Evolutionary conservation across 768 basidiomycete genomes (phyloP).

Genomic region (Hemileccinum rubropunctum): DNA sequence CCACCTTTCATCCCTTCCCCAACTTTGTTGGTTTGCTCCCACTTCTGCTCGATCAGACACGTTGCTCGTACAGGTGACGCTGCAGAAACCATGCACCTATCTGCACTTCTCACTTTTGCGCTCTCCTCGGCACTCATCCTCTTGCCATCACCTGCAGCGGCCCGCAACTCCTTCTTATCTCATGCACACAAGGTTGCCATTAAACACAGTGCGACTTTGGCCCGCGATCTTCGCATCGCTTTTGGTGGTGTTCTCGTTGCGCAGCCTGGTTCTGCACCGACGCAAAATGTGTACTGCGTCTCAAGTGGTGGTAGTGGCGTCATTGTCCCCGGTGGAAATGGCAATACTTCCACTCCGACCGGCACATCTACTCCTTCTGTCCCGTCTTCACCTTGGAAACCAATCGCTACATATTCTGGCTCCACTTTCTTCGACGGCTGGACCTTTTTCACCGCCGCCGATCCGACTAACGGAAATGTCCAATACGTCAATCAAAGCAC

Average conservation of each 20-base stretch:
- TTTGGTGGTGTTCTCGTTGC: constrained; percentile 53
- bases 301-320: constrained; percentile 19
- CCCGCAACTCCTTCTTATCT: constrained; percentile 34
- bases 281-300: constrained; percentile 38
- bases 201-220: constrained; percentile 57
- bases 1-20: too few relatives aligned
- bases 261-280: constrained; percentile 32
- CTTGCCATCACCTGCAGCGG: constrained; percentile 21
- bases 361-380: constrained; percentile 27
- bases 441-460: constrained; percentile 63
- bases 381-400: constrained; percentile 54
- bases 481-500: constrained; percentile 61
- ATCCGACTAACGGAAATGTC: constrained; percentile 78
- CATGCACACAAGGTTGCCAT: constrained; percentile 54
- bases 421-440: constrained; percentile 79
- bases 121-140: constrained; percentile 29
- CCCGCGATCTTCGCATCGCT: constrained; percentile 66
- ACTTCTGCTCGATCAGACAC: neutral
- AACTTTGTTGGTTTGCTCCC: neutral
- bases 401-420: constrained; percentile 60
- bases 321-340: constrained; percentile 16
- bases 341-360: constrained; percentile 21
- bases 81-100: constrained; percentile 24
- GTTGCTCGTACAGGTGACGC: constrained; percentile 1
- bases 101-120: constrained; percentile 30